Base-by-base conservation (phyloP, 345 rosid genomes). In the Gynandropsis gynandra region DNA sequence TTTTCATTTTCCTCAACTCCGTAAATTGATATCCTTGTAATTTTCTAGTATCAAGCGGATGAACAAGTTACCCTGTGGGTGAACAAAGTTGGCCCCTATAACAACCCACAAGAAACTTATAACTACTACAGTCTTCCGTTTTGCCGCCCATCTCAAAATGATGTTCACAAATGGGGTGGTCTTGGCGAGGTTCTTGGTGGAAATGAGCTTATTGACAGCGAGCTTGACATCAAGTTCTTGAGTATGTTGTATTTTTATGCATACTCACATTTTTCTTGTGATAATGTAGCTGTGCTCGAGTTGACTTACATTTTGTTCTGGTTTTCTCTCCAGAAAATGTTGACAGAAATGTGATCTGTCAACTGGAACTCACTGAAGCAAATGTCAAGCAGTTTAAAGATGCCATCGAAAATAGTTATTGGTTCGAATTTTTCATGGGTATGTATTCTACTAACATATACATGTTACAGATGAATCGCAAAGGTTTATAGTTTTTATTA, bases 181-280 rank as follows among this genome's bases (percentile, higher is more conserved):
- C 97, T 93, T 65, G 99, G 97, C 58, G 99, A 93, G 75, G 99
- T 88, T 68, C 81, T 93, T 10, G 99, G 99, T 72, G 99, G 99
- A 60, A 93, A 93, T 69, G 99, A 93, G 66, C 97, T 93, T 59
- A 88, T 93, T 56, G 99, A 88, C 68, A 88, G 99, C 71, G 76
- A 77, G 68, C 73, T 88, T 42, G 77, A 80, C 38, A 75, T 93
- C 17, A 93, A 88, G 67, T 93, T 81, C 73, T 65, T 12, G 80
- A 24, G 29, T 24, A 78, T 14, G 89, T 72, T 33, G 47, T n/a
- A 35, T 47, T 57, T 36, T 8, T 37, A 10, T 35, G 4, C 17
- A 16, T 9, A 16, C 43, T 21, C 62, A 31, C 43, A 27, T 40
- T 56, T 39, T 24, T 8, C 48, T 11, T 16, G 15, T 57, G 11